Evolutionary conservation across 2,329 filamentous ascomycete species (phyloP), one percentile per base, ranked within the genome.

Genomic region (Xylariaceae sp.): DNA sequence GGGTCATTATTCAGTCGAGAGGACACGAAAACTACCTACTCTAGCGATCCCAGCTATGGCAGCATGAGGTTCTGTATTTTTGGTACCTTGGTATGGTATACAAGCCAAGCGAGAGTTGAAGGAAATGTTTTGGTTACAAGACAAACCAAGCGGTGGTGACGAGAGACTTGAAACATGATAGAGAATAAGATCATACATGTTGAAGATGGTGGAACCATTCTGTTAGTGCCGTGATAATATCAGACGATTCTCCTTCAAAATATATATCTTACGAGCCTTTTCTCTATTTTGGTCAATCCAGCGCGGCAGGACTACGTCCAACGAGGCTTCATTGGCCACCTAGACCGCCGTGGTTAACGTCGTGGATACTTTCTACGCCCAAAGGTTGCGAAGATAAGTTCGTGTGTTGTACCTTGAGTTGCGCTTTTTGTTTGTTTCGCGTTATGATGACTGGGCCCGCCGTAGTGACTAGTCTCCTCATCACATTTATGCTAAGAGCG

Each of bases 91-190:
- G 41, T 47, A 44, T 36, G 40, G 14, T 7, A 53, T 39, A 37
- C 11, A 36, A 45, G 49, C 44, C n/a, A n/a, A n/a, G n/a, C n/a
- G 44, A 57, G 16, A 45, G 31, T 14, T 41, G 34, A 12, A 31
- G 14, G 14, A 6, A 21, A n/a, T 16, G n/a, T 50, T 51, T 50
- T 49, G 53, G 37, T 53, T 60, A 49, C 12, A 44, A 34, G 17
- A 8, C 33, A 17, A 16, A n/a, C 16, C 16, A 43, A 45, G 51
- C 33, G 45, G 50, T 43, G 19, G 8, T 29, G 14, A n/a, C 34
- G 14, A 55, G 19, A 26, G n/a, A n/a, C 29, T 45, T 33, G 14
- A 43, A 31, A 23, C 46, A 36, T 16, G 6, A 11, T 16, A 36
- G 23, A 45, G 34, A 24, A 23, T n/a, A 36, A 29, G 16, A 40